A percentile compares a stretch with the other conserved stretches of the same genome.
These are phyloP conservation scores for Dioszegia crocea DNA, from an alignment of 768 basidiomycete genomes.

Conservation along the genomic window DNA sequence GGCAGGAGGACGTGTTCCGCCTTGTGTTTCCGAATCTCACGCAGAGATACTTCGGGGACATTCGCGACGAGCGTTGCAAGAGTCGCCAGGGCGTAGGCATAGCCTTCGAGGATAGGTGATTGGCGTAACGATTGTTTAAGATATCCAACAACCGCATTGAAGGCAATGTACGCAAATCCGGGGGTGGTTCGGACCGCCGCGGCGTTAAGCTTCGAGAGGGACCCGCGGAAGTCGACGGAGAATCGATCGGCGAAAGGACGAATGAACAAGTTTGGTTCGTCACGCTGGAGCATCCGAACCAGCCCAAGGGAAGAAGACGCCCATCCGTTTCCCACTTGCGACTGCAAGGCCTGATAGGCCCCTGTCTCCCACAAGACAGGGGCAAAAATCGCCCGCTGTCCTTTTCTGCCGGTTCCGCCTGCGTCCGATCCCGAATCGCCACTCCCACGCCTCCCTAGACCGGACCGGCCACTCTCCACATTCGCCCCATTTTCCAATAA, in stretches of 20 bases:
- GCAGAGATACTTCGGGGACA: slow-evolving; percentile 28
- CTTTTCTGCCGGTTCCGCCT: not conserved
- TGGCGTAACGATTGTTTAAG: slow-evolving; percentile 22
- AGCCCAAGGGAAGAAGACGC: slow-evolving; percentile 19
- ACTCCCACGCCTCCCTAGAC: slow-evolving; percentile 19
- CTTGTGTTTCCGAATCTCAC: slow-evolving; percentile 39
- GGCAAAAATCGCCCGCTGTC: slow-evolving; percentile 23
- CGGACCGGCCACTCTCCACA: not conserved
- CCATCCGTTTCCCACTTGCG: slow-evolving; percentile 10
- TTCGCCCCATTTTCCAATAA: slow-evolving; percentile 8
- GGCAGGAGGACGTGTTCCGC: slow-evolving; percentile 37
- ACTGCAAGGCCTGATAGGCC: slow-evolving; percentile 21
- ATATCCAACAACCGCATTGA: slow-evolving; percentile 33
- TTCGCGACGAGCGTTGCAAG: slow-evolving; percentile 18
- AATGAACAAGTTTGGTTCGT: slow-evolving; percentile 25
- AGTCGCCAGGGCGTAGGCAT: slow-evolving; percentile 20
- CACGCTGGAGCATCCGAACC: slow-evolving; percentile 24
- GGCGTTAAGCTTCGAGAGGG: slow-evolving; percentile 24
- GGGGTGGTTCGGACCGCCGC: slow-evolving; percentile 15
- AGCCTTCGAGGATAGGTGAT: slow-evolving; percentile 8
- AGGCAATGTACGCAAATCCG: slow-evolving; percentile 28
- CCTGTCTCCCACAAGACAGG: slow-evolving; percentile 21
- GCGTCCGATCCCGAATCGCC: slow-evolving; percentile 2
- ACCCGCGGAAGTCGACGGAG: slow-evolving; percentile 9
- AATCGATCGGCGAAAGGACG: slow-evolving; percentile 25